Base-by-base conservation (phyloP, 1,139 yeast species). In the Kluyveromyces marxianus region DNA sequence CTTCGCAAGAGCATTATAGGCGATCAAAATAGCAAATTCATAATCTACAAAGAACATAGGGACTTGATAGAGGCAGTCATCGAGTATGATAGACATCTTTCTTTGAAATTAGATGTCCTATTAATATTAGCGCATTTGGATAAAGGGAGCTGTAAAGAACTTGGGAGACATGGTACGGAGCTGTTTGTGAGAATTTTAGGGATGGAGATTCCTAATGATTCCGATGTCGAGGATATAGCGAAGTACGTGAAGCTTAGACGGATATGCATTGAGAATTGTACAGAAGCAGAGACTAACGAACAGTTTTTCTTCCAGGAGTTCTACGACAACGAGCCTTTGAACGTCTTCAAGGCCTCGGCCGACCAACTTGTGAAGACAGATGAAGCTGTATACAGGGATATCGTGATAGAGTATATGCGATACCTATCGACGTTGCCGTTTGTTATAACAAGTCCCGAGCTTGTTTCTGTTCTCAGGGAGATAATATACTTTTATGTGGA, bases 21-120 rank as follows among this genome's bases (percentile, higher is more conserved):
- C 4, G 59, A 57, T 44, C 56, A 52, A 39, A 37, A 44, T 24
- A 55, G 55, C 25, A 57, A 57, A 44, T 47, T 54, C 24, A 50
- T 45, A 14, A 35, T 52, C 14, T 45, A 50, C 24, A 40, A 50
- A 10, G 45, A 54, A 2, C 44, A 53, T 4, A 36, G 42, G 7
- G 41, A 40, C 7, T 30, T 51, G 37, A 36, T 57, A 10, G 41
- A 50, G 21, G 47, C 44, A 3, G 33, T 59, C 29, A 14, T 54
- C 29, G 42, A 40, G 25, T 34, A 40, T 28, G 25, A 34, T n/a
- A 31, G 27, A 26, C 26, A 40, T 33, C 29, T 28, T 33, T 40
- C 37, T 3, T 28, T 40, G 31, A 40, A 40, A 26, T n/a, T 40
- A 26, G 43, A 40, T 40, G 33, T 35, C 10, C 25, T 40, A 6